Base-by-base conservation (phyloP, 441 rosid genomes). In the Hura crepitans region DNA sequence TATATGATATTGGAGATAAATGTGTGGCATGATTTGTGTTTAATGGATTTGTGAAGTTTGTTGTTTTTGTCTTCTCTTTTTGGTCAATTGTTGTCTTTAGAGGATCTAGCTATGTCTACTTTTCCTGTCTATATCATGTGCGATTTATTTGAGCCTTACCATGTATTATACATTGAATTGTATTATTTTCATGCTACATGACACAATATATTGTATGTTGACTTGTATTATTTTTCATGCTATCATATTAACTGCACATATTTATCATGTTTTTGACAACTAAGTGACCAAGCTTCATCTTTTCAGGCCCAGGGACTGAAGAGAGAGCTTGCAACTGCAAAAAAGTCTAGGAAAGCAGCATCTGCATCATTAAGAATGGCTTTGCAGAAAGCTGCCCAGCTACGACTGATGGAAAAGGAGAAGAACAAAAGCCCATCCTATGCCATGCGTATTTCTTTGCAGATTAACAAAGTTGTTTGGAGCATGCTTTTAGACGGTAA, bases 401-500 rank as follows among this genome's bases (percentile, higher is more conserved):
- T 83, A 64, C 84, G 96, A 53, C 75, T 92, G 72, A 81, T 79
- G 90, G 98, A 91, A 81, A 95, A 95, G 84, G 97, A 95, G 82
- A 93, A 93, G 80, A 95, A 88, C 85, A 95, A 92, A 81, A 88
- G 97, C 68, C 98, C 99, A 50, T 92, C 99, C 54, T 92, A 84
- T 78, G 99, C 99, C 43, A 95, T 95, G 99, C 97, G 96, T 28
- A 86, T 92, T 76, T 90, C 97, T 31, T 78, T 95, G 79, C 89
- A 92, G 79, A 92, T 92, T 74, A 79, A 77, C 73, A 91, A 92
- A 85, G 95, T 95, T 60, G 89, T 91, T 30, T 95, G 99, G 99
- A 83, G 88, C 81, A 95, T 95, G 99, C 87, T 95, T 77, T 74
- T 89, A 74, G 99, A 95, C 83, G 97, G 98, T 60, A 95, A 95